Percentiles rank a stretch among this genome's conserved stretches.
These are phyloP conservation scores for Cyphellophora europaea DNA, from an alignment of 2,329 filamentous ascomycete genomes.

Conservation along the genomic window DNA sequence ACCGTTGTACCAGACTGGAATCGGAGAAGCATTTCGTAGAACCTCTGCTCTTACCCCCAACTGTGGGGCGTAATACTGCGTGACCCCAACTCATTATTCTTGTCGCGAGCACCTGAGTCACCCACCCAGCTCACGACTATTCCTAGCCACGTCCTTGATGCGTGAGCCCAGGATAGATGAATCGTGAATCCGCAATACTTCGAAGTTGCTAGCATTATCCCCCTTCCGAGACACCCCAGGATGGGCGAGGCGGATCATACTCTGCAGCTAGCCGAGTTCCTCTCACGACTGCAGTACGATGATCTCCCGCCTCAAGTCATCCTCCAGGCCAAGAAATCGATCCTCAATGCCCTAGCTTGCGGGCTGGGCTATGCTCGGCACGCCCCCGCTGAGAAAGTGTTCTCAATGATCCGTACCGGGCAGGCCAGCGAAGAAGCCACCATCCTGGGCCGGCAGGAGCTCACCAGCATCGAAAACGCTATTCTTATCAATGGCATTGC, in stretches of 20 bases:
- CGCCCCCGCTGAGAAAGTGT: slow-evolving; percentile 4
- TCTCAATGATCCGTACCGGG: background rate
- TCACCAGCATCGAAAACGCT: slow-evolving; percentile 25
- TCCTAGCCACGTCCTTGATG: too few species aligned
- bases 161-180: too few species aligned
- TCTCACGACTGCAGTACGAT: slow-evolving; percentile 6
- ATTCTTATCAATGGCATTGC: slow-evolving; percentile 46
- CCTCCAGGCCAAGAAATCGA: slow-evolving; percentile 5
- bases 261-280: slow-evolving; percentile 2
- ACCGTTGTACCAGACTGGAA: too few species aligned
- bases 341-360: slow-evolving; percentile 8
- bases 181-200: too few species aligned
- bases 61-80: too few species aligned
- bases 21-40: too few species aligned
- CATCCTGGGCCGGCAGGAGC: slow-evolving; percentile 4
- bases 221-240: too few species aligned
- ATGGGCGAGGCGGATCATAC: slow-evolving; percentile 8
- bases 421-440: slow-evolving; percentile 1
- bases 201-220: too few species aligned
- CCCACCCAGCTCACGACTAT: too few species aligned
- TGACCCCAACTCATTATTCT: too few species aligned
- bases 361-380: slow-evolving; percentile 5
- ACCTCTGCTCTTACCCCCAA: too few species aligned
- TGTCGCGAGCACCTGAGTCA: too few species aligned
- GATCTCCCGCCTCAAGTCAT: slow-evolving; percentile 7